Base-by-base conservation (phyloP, 768 basidiomycete genomes). In the Lyophyllum shimeji region DNA sequence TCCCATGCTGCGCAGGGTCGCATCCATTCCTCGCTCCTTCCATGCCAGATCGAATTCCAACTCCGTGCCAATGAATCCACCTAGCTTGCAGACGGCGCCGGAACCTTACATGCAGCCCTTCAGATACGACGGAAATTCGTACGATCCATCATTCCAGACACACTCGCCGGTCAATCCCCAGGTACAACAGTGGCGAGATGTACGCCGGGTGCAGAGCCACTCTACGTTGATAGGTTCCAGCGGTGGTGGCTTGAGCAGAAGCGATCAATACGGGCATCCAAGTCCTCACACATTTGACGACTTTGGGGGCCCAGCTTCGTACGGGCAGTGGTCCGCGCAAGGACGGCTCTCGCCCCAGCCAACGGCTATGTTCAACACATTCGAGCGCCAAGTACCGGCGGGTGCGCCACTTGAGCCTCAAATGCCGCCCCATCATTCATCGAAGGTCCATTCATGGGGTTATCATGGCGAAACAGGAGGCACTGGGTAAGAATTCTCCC, bases 201-300 rank as follows among this genome's bases (percentile, higher is more conserved):
- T 67, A 21, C 60, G 63, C 21, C 61, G 67, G 20, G 63, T 66
- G 17, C 67, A 68, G 45, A 69, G 68, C 44, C 63, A 67, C 37
- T 66, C 67, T 25, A 56, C 61, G 12, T 45, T 67, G 44, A 51
- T 60, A 45, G 51, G 60, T 50, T 52, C 58, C 29, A 49, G 58
- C 44, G 52, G 56, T 21, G 43, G 49, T 11, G 21, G 23, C 20
- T 27, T 61, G 3, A 45, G 43, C 20, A 43, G 50, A 44, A 48
- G 31, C 20, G 47, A 51, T 7, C 53, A 45, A 18, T 47, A 49
- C 21, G 42, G 50, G 24, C 56, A 58, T 60, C 9, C 43, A 13
- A 31, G 29, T 23, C 50, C 55, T 51, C 55, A 37, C 24, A 18
- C 56, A 43, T 39, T 23, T 31, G 52, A 45, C 12, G 42, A 60